Base-by-base conservation (phyloP, 352 stramenopile genomes). In the Phytophthora europaea region DNA sequence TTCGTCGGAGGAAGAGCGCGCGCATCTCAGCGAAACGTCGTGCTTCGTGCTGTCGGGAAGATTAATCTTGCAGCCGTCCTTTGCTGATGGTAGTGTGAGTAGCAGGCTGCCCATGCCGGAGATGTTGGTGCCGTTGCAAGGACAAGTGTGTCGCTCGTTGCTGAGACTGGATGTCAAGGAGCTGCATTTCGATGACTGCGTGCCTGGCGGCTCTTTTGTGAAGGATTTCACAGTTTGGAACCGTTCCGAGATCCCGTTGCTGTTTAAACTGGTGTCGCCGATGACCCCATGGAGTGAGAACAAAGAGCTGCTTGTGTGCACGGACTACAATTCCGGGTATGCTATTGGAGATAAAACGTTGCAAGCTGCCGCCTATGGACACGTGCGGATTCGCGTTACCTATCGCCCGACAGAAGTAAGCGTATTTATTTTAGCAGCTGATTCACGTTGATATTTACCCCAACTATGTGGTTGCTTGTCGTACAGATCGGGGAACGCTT, bases 211-310 rank as follows among this genome's bases (percentile, higher is more conserved):
- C 0, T 95, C 91, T 20, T 97, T 96, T 48, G 91, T 96, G 7
- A 97, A 97, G 61, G 91, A 97, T 65, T 96, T 97, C 26, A 96
- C 91, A 2, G 88, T 97, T 16, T 97, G 91, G 91, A 97, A 97
- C 33, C 89, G 91, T 5, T 96, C 91, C 0, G 91, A 97, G 72
- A 97, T 96, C 54, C 91, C 89, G 13, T 80, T 97, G 52, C 67
- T 96, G 15, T 96, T 97, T 68, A 90, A 94, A 56, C 72, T 97
- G 6, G 82, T 96, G 31, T 94, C 89, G 1, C 93, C 87, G 3
- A 76, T 94, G 40, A 78, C 80, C 28, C 60, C 80, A 10, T 92
- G 90, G 73, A 84, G 90, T 53, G 83, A 94, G 20, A 89, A 87
- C 8, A 87, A 88, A 34, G 78, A 94, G 23, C 38, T 94, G 8